Evolutionary conservation across 257 asterid species (phyloP), one percentile per base, ranked within the genome.

Genomic region (Petunia axillaris): DNA sequence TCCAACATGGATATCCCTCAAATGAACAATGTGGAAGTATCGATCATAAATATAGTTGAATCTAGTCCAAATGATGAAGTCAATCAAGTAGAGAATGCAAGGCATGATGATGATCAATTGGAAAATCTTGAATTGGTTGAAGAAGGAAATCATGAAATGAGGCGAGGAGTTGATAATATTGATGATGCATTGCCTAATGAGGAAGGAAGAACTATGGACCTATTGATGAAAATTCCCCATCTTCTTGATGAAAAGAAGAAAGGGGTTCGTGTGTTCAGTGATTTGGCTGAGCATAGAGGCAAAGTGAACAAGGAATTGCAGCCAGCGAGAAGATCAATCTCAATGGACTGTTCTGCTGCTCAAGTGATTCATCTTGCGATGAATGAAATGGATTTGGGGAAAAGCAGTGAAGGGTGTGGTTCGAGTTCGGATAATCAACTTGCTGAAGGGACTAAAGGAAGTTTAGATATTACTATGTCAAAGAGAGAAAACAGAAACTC

Each of bases 311-410:
- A 78, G 37, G 90, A 83, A 58, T 35, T 86, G 79, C 81, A 78
- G 67, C 53, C 74, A 0, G 84, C 85, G 16, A 86, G 97, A 83
- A 89, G 97, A 70, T 88, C 92, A 2, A 73, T 90, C 10, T 93
- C 97, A 1, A 68, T 91, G 93, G 97, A 91, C 82, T 81, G 85
- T 4, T 53, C 88, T 59, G 70, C 86, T 38, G 83, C 88, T 77
- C 76, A 88, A 48, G 35, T 71, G 83, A 66, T 76, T 68, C 77
- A 16, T 66, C 50, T 67, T 35, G 41, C 59, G 2, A 73, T 83
- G 59, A 81, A 70, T 2, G 80, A 77, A 74, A 78, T 77, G 41
- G 52, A 37, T 5, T 59, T 43, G 2, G 79, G 58, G 38, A 64
- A 41, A 77, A 83, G 25, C 25, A 25, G 75, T 2, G 91, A 88